A percentile compares a stretch with the other conserved stretches of the same genome.
Evolutionary conservation across 331 rosid species (phyloP).

Genomic region (Prunus yedoensis): DNA sequence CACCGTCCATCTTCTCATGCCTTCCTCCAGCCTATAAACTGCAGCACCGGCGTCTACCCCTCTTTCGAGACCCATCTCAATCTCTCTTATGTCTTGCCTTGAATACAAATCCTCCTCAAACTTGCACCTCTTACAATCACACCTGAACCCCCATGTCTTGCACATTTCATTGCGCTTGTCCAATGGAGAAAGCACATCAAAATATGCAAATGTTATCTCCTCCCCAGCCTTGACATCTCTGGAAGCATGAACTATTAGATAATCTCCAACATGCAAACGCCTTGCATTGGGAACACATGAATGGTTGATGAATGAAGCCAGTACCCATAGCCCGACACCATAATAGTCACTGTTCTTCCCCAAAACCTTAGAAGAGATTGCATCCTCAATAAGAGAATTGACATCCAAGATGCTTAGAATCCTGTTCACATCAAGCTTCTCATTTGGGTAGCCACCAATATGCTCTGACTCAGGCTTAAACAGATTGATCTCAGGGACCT

Average conservation of each 20-base stretch:
- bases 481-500: conserved; percentile 53
- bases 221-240: conserved; percentile 82
- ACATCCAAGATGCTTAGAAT: conserved; percentile 65
- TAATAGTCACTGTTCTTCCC: conserved; percentile 66
- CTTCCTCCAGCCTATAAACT: conserved; percentile 67
- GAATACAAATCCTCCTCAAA: conserved; percentile 53
- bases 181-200: conserved; percentile 49
- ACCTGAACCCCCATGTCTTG: conserved; percentile 71
- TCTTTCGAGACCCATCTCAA: conserved; percentile 67
- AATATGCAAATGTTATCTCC: conserved; percentile 71
- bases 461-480: conserved; percentile 50
- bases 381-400: conserved; percentile 74
- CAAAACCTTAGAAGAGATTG: conserved; percentile 60
- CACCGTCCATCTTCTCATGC: conserved; percentile 68
- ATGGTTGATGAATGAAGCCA: conserved; percentile 80
- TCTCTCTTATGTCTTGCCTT: conserved; percentile 56
- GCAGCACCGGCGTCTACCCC: conserved; percentile 58
- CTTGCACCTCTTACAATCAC: conserved; percentile 74
- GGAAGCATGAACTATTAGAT: conserved; percentile 69
- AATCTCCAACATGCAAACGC: conserved; percentile 76
- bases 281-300: conserved; percentile 74
- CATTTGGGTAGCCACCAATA: background rate
- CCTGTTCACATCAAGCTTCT: conserved; percentile 43
- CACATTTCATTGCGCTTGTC: conserved; percentile 58
- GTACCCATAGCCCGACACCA: conserved; percentile 84